A percentile compares a stretch with the other conserved stretches of the same genome.
phyloP scores from a whole-genome alignment of 1,284 basidiomycete species.

The Cyathus pygmaeus region DNA sequence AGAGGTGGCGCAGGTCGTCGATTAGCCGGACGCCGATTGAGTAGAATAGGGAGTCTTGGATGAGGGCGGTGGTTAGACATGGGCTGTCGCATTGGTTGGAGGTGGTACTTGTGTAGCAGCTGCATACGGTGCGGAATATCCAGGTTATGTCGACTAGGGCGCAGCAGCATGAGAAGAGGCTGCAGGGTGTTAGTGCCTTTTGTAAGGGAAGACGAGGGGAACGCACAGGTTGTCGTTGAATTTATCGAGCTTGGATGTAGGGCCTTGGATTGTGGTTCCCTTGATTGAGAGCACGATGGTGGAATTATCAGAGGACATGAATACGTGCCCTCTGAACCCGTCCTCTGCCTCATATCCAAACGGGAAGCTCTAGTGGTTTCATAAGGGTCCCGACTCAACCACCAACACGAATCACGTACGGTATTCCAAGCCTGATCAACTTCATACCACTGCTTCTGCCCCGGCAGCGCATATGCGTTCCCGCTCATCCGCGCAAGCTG shows the following conservation, averaged over 20 bases:
- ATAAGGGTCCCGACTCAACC: too few relatives aligned
- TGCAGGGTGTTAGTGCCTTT: slow-evolving; percentile 14
- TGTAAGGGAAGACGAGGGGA: background rate
- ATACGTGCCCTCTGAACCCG: slow-evolving; percentile 94
- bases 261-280: slow-evolving; percentile 87
- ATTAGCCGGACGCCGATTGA: slow-evolving; percentile 82
- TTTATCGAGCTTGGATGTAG: slow-evolving; percentile 93
- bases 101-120: slow-evolving; percentile 85
- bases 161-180: slow-evolving; percentile 96
- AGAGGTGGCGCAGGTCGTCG: slow-evolving; percentile 83
- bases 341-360: slow-evolving; percentile 92
- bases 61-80: slow-evolving; percentile 86
- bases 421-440: slow-evolving; percentile 79
- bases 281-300: slow-evolving; percentile 94
- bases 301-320: slow-evolving; percentile 80
- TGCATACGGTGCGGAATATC: slow-evolving; percentile 85
- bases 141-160: slow-evolving; percentile 93
- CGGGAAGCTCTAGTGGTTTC: slow-evolving; percentile 87
- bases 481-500: slow-evolving; percentile 91
- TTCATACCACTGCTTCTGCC: slow-evolving; percentile 84
- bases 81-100: slow-evolving; percentile 81
- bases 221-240: slow-evolving; percentile 89
- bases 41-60: slow-evolving; percentile 93
- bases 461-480: slow-evolving; percentile 86
- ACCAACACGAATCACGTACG: slow-evolving; percentile 54